Base-by-base conservation (phyloP, 148 eudicot genomes). In the Suaeda aralocaspica region DNA sequence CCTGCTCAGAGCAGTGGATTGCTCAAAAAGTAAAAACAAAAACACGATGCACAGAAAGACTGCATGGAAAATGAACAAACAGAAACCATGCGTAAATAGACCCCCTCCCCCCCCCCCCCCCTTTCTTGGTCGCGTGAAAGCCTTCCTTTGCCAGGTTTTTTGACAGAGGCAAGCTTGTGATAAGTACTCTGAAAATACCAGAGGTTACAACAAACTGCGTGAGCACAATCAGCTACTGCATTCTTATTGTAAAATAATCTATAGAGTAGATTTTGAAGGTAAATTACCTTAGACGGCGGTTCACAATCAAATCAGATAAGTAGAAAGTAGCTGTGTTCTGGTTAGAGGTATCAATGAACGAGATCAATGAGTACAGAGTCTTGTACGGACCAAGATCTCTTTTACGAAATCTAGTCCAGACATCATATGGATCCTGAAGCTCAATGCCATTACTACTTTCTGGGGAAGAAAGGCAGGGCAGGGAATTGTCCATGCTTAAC, bases 331-430 rank as follows among this genome's bases (percentile, higher is more conserved):
- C 48, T n/a, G n/a, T 49, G 73, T 82, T 61, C 78, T 80, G 68
- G 77, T 84, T 15, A 71, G 70, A 78, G 80, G 81, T 49, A 83
- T 83, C 18, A n/a, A n/a, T n/a, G 84, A 83, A 69, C 70, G 42
- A 7, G 84, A 77, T 90, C 86, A 46, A 88, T 34, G 80, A 70
- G 65, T 45, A 74, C 36, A 90, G 66, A 66, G 83, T 63, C 67
- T 77, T 79, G 72, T 90, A 90, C 5, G 91, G 80, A 56, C 93
- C 96, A 65, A 84, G 72, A 53, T 90, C 91, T 75, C 82, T 73
- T 59, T 75, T 82, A 25, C 60, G 76, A 49, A 80, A 81, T 61
- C 82, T 81, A 42, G 78, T 73, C 66, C 80, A 80, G 41, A 79
- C 80, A 63, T 77, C 70, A 77, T 86, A 90, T 51, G 93, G 96